A percentile compares a stretch with the other conserved stretches of the same genome.
These are phyloP conservation scores for Flaveria ramosissima DNA, from an alignment of 129 eudicot species.

Conservation along the genomic window DNA sequence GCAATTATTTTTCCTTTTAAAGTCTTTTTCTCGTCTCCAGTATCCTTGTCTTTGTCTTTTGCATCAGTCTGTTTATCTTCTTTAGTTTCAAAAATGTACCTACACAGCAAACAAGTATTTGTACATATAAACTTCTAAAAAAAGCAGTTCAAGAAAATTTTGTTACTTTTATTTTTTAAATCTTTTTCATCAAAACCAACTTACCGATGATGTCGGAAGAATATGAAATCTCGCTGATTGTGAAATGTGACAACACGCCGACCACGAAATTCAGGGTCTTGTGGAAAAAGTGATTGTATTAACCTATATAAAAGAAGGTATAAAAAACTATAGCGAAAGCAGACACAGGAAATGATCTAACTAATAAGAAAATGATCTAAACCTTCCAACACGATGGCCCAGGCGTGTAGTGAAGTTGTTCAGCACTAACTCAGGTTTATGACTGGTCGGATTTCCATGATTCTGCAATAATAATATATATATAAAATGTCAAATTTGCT, in stretches of 20 bases:
- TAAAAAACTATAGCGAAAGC: background rate
- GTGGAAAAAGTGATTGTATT: constrained; percentile 93
- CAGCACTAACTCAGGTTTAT: constrained; percentile 84
- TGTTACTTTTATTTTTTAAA: background rate
- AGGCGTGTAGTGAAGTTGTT: constrained; percentile 88
- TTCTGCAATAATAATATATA: constrained; percentile 49
- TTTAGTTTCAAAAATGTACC: constrained; percentile 75
- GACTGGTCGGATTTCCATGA: constrained; percentile 96
- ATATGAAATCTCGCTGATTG: constrained; percentile 92
- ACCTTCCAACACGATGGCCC: constrained; percentile 97
- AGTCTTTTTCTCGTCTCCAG: constrained; percentile 33
- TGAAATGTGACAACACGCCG: constrained; percentile 95
- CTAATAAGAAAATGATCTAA: background rate
- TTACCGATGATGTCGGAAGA: constrained; percentile 97
- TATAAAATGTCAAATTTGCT: background rate
- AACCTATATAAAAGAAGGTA: constrained; percentile 43
- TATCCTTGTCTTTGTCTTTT: constrained; percentile 41
- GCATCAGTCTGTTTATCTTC: constrained; percentile 54
- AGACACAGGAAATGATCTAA: background rate
- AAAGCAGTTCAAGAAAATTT: background rate
- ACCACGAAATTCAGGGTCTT: constrained; percentile 85
- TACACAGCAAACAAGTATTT: constrained; percentile 22
- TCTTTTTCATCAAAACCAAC: background rate
- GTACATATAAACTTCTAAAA: background rate
- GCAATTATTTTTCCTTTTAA: constrained; percentile 57